Evolutionary conservation across 2,329 filamentous ascomycete genomes (phyloP), one percentile per base, ranked within the genome.

Genomic region (Biscogniauxia sp.): DNA sequence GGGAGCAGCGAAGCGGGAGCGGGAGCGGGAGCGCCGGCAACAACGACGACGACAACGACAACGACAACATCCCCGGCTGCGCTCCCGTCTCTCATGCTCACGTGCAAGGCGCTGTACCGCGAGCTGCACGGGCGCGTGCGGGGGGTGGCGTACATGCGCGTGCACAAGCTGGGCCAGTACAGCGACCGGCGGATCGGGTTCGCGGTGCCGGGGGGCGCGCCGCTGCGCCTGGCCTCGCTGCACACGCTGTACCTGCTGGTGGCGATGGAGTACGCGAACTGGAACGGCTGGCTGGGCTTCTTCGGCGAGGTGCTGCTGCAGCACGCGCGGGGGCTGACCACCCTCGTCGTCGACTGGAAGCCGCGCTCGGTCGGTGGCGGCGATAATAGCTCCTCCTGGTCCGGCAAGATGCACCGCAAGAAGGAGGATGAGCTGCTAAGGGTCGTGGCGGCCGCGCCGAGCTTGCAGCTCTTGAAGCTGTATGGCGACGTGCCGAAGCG

Each of bases 221-320:
- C 37, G 37, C 65, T 74, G n/a, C 65, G 66, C 11, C 66, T 70
- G 20, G 65, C 67, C 7, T 65, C 70, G 9, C 63, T 74, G 53
- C 61, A 61, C 4, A 65, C 65, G 56, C 66, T 74, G 6, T 66
- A 61, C 51, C 58, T 74, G 0, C 54, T 73, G 19, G 55, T 74
- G 3, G 63, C 67, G 1, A 67, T 68, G 25, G 71, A 73, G 49
- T 61, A 72, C 25, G 64, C 73, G 3, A 67, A 72, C 56, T 74
- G 72, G 72, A 74, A 74, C 51, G 58, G 61, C 2, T 74, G 73
- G 73, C 53, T 74, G 5, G 61, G 57, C 4, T 68, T 73, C 50
- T 69, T 74, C n/a, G 58, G 56, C 0, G 64, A 68, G 9, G 68
- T 72, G 1, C 13, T 66, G 20, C 41, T 41, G 15, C 20, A 50